Evolutionary conservation across 768 basidiomycete genomes (phyloP), one percentile per base, ranked within the genome.

Genomic region (Xanthoconium purpureum): DNA sequence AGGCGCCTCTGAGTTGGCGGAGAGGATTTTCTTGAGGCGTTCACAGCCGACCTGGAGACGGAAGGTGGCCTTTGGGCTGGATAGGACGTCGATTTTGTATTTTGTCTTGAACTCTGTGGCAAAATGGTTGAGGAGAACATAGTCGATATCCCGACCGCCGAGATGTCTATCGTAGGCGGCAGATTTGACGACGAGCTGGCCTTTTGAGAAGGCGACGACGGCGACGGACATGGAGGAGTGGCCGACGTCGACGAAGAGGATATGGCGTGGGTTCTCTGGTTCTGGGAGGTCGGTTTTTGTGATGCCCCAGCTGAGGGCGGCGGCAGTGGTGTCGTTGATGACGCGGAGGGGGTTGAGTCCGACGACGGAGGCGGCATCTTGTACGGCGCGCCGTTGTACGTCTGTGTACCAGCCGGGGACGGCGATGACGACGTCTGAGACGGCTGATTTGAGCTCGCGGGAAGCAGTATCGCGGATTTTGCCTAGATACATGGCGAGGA

Each of bases 371-470:
- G 94, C 94, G 32, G 97, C 94, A 64, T 95, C 93, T 55, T 94
- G 81, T 59, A 96, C 68, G 0, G 95, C 94, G 35, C 95, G 84
- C 52, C 96, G 84, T 73, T 99, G 97, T 50, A 86, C 74, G 66
- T 99, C 96, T 61, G 95, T 92, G 80, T 84, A 99, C 93, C 94
- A 98, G 52, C 91, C 94, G 11, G 97, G 97, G 42, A 98, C 89
- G 56, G 97, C 87, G 73, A 99, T 91, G 63, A 98, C 94, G 63
- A 98, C 84, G 73, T 99, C 95, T 38, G 87, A 86, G 50, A 98
- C 89, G 63, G 80, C 79, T 28, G 80, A 82, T 73, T 94, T 96
- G 74, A 97, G 89, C 72, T 98, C 96, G 45, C 73, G 78, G 33
- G 86, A 72, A 13, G 94, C 84, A 59, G 83, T 98, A 67, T 98